These are phyloP conservation scores for Kwoniella mangroviensis DNA, from an alignment of 768 basidiomycete genomes.

Conservation along the genomic window DNA sequence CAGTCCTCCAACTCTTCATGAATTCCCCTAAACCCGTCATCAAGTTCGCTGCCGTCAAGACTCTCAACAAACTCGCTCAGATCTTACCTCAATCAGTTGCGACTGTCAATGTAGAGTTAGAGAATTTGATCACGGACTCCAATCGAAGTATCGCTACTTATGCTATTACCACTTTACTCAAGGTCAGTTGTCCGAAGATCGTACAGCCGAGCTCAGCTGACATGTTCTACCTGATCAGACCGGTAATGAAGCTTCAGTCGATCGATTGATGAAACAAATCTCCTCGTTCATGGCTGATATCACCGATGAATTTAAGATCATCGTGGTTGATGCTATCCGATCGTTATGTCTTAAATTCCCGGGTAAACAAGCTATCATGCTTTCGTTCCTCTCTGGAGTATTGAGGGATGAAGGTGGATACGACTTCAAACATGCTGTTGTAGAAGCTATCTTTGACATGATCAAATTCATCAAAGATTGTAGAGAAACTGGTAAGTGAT, in stretches of 20 bases:
- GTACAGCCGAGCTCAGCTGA: conserved; percentile 3
- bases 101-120: conserved; percentile 92
- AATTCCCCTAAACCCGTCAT: conserved; percentile 92
- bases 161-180: conserved; percentile 96
- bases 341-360: conserved; percentile 99
- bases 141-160: conserved; percentile 98
- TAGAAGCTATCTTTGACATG: conserved; percentile 99
- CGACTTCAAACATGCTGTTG: conserved; percentile 98
- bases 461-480: conserved; percentile 94
- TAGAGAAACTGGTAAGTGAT: conserved; percentile 74
- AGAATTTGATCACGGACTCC: conserved; percentile 90
- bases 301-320: conserved; percentile 99
- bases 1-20: conserved; percentile 92
- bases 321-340: conserved; percentile 97
- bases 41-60: conserved; percentile 96
- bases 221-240: conserved; percentile 65
- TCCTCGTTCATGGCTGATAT: conserved; percentile 99
- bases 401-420: conserved; percentile 98
- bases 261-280: conserved; percentile 98
- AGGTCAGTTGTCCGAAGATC: conserved; percentile 63
- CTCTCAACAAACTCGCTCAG: conserved; percentile 84
- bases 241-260: conserved; percentile 97
- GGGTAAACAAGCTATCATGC: conserved; percentile 93
- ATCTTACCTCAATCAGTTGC: conserved; percentile 84
- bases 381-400: conserved; percentile 93